Evolutionary conservation across 139 green algal species (phyloP), one percentile per base, ranked within the genome.

Genomic region (Trebouxia sp.): DNA sequence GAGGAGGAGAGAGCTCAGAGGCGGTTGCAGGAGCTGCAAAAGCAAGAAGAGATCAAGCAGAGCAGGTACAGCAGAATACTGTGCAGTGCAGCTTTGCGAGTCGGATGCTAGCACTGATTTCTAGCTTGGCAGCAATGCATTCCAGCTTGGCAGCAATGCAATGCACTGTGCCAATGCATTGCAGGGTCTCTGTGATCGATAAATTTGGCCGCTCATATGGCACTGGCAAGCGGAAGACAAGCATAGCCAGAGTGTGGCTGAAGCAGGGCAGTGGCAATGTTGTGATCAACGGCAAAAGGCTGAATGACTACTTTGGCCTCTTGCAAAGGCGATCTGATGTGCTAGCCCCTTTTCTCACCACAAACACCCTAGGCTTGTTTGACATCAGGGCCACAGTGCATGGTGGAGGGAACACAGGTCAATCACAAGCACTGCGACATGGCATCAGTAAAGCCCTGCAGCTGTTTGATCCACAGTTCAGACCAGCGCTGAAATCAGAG

Each of bases 391-490:
- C 88, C 14, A 84, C 70, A 20, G 93, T 96, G 43, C 26, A 70
- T 0, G 88, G 91, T 30, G 88, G 90, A 42, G 88, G 90, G 14
- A 35, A 58, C 5, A 92, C 85, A 5, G 92, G 92, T 12, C 92
- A 96, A 86, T 87, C 91, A 35, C 87, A 94, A 82, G 96, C 96
- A 14, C 38, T 97, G 72, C 84, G 92, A 5, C 93, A 96, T 65
- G 96, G 93, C 79, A 87, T 99, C 51, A 85, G 89, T 11, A 82
- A 87, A 3, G 94, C 95, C 30, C 86, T 98, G 79, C 88, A 94
- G 79, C 67, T 85, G 32, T 97, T 87, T 65, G 86, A 96, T 42
- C 94, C 94, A 0, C 75, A 65, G 5, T 67, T 90, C 28, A 85
- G 87, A n/a, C 80, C 87, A 22, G 20, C 62, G 4, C 84, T 97